Percentiles rank a stretch among this genome's conserved stretches.
These are phyloP conservation scores for Neurospora pannonica DNA, from an alignment of 495 filamentous ascomycete genomes.

Conservation along the genomic window DNA sequence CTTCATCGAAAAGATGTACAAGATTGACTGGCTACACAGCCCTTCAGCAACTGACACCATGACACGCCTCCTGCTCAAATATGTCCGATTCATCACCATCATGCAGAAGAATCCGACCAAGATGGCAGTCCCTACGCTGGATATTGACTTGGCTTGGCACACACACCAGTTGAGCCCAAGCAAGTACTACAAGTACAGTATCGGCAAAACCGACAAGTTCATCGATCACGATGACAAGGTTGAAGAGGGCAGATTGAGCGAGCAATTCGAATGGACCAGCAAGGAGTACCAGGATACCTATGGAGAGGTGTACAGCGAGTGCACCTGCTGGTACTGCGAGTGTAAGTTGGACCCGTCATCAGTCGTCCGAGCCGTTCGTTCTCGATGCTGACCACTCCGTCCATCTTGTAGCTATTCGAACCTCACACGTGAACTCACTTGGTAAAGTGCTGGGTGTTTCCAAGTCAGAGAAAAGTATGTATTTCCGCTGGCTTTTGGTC, in stretches of 20 bases:
- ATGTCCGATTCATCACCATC: slow-evolving; percentile 58
- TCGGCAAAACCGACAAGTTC: slow-evolving; percentile 36
- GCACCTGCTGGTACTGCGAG: slow-evolving; percentile 90
- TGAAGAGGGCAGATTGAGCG: slow-evolving; percentile 49
- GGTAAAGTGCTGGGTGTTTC: slow-evolving; percentile 31
- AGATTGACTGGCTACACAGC: slow-evolving; percentile 68
- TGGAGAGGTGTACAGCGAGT: slow-evolving; percentile 64
- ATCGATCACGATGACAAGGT: slow-evolving; percentile 87
- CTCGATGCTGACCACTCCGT: not conserved
- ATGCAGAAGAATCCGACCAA: slow-evolving; percentile 44
- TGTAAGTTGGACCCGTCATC: slow-evolving; percentile 12
- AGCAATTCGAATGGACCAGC: slow-evolving; percentile 65
- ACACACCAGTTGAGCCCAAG: slow-evolving; percentile 57
- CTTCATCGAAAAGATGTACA: slow-evolving; percentile 76
- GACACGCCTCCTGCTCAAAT: slow-evolving; percentile 57
- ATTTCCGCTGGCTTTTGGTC: not conserved
- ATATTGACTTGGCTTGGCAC: slow-evolving; percentile 84
- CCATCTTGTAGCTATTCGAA: slow-evolving; percentile 44
- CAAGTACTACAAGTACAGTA: slow-evolving; percentile 52
- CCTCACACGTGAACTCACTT: slow-evolving; percentile 43
- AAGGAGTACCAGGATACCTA: slow-evolving; percentile 55
- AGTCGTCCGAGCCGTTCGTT: too few species aligned
- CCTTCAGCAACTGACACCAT: slow-evolving; percentile 57
- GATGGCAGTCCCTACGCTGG: slow-evolving; percentile 69
- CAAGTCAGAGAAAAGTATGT: slow-evolving; percentile 35